phyloP scores from a whole-genome alignment of 805 yeast species.

The Cyberlindnera maritima region DNA sequence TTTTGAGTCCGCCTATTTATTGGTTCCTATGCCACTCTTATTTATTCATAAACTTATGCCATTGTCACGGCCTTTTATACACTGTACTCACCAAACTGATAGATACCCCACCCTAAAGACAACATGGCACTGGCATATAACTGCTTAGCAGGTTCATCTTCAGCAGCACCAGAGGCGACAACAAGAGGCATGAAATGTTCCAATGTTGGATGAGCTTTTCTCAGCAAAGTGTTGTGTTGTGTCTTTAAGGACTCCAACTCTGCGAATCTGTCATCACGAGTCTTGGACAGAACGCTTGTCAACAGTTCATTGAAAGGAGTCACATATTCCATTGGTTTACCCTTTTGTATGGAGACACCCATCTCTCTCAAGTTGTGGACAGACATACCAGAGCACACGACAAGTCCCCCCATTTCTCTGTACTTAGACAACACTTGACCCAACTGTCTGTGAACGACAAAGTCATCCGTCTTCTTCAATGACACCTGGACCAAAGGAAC shows the following conservation, averaged over 20 bases:
- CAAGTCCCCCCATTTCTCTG: constrained; percentile 49
- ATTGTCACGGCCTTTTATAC: too few relatives aligned
- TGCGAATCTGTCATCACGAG: constrained; percentile 32
- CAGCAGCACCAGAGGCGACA: constrained; percentile 55
- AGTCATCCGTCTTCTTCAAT: constrained; percentile 31
- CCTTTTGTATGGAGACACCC: constrained; percentile 29
- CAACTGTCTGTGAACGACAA: constrained; percentile 47
- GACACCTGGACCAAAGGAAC: constrained; percentile 44
- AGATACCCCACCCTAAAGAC: constrained; percentile 71
- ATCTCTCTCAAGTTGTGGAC: constrained; percentile 71
- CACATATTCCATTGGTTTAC: constrained; percentile 43
- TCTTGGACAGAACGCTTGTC: constrained; percentile 35
- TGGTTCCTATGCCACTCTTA: background rate
- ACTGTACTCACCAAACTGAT: constrained; percentile 41
- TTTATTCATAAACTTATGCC: too few relatives aligned
- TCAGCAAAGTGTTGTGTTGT: constrained; percentile 34
- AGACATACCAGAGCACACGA: constrained; percentile 74
- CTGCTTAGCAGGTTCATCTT: constrained; percentile 39
- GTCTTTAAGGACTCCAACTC: constrained; percentile 37
- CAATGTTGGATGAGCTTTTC: constrained; percentile 67
- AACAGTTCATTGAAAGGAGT: constrained; percentile 49
- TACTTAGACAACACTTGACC: constrained; percentile 54
- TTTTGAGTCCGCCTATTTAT: background rate
- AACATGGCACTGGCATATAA: constrained; percentile 42
- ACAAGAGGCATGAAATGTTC: constrained; percentile 73